A percentile compares a stretch with the other conserved stretches of the same genome.
These are phyloP conservation scores for Circinella umbellata DNA, from an alignment of 371 early-diverging fungal genomes.

Conservation along the genomic window DNA sequence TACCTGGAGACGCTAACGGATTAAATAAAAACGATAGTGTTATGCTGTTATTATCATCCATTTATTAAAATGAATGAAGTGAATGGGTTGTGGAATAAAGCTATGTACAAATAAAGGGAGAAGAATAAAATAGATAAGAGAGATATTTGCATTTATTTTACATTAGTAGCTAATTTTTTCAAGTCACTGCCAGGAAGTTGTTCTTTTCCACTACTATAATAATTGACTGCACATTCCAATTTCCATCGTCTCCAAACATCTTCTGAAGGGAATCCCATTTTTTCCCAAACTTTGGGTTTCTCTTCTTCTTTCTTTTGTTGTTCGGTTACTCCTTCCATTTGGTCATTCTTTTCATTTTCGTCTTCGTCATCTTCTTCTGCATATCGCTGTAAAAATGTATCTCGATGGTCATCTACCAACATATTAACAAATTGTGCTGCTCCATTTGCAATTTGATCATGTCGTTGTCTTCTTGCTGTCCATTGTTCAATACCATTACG, in stretches of 20 bases:
- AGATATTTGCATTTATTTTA: neutral
- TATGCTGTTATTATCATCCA: too few relatives aligned
- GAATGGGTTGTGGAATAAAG: too few relatives aligned
- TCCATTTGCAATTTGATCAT: slow-evolving; percentile 46
- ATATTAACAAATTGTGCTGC: slow-evolving; percentile 37
- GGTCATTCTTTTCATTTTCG: neutral
- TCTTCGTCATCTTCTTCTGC: slow-evolving; percentile 37
- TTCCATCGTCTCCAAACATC: slow-evolving; percentile 53
- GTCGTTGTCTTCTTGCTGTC: slow-evolving; percentile 38
- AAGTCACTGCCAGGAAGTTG: slow-evolving; percentile 51
- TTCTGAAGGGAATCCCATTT: slow-evolving; percentile 45
- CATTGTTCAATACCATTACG: slow-evolving; percentile 36
- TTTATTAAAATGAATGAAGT: too few relatives aligned
- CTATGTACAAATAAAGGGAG: neutral
- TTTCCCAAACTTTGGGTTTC: slow-evolving; percentile 34
- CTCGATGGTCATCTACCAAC: slow-evolving; percentile 38
- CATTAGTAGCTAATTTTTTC: slow-evolving; percentile 35
- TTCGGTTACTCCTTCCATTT: neutral
- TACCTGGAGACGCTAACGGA: too few relatives aligned
- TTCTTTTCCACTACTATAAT: slow-evolving; percentile 51
- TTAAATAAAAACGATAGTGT: too few relatives aligned
- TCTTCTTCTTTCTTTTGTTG: slow-evolving; percentile 28
- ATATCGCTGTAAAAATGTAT: slow-evolving; percentile 36
- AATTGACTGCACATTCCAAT: slow-evolving; percentile 51
- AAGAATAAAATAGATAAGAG: neutral